Base-by-base conservation (phyloP, 768 basidiomycete genomes). In the Termitomyces sp. region DNA sequence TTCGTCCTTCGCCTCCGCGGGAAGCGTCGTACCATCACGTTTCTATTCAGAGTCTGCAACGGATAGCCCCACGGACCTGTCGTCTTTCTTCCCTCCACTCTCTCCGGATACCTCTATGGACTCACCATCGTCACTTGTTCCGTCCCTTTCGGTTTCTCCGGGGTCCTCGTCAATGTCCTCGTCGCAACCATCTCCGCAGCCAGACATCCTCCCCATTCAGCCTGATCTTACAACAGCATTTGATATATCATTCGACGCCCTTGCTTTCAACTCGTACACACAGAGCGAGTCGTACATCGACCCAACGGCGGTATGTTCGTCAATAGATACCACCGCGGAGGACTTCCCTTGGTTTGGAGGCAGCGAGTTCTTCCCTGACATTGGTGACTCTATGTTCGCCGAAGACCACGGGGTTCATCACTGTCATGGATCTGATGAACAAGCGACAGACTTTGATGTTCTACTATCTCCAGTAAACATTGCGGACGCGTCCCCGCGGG, bases 131-230 rank as follows among this genome's bases (percentile, higher is more conserved):
- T 43, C 55, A 8, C 14, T 38, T 28, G 41, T 54, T 33, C 60
- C 58, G 18, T 22, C 57, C 10, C 56, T 62, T 35, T 62, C 69
- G 5, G 63, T 65, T 33, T 72, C 73, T 7, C 72, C 72, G n/a
- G 68, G 62, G 24, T 71, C 74, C 20, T 68, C 69, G 1, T 72
- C 74, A 7, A 66, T 66, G 3, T 71, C 72, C 61, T 69, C 74
- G 51, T 65, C 72, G 55, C 70, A 72, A 26, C 72, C 74, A 38
- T 76, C 76, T 22, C 75, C 77, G 44, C 67, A 70, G 57, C 68
- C 73, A 13, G 76, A 76, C 47, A 68, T 68, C 46, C 74, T 75
- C 57, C 74, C 76, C 49, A 64, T 57, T 55, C 68, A 64, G 33
- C 63, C 68, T 50, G 62, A 70, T 49, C 54, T 67, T 49, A 59